Percentiles rank a stretch among this genome's conserved stretches.
Evolutionary conservation across 2,329 filamentous ascomycete species (phyloP).

Genomic region (Ophiocordyceps unilateralis): DNA sequence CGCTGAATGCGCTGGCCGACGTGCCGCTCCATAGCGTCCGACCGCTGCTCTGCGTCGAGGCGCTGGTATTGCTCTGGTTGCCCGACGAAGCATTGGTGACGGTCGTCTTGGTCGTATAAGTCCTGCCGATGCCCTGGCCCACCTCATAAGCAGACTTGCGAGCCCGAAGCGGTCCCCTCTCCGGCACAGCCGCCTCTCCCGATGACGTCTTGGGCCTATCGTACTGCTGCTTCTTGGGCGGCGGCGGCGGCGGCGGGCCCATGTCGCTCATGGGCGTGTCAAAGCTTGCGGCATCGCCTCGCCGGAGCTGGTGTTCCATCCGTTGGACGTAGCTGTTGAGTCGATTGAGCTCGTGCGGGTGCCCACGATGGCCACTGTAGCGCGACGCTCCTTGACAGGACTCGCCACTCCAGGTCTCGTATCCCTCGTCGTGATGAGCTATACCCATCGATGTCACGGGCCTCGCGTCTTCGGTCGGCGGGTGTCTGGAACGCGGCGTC

Average conservation of each 20-base stretch:
- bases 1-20: constrained; percentile 81
- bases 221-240: constrained; percentile 34
- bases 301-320: constrained; percentile 71
- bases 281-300: constrained; percentile 47
- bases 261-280: constrained; percentile 23
- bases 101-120: constrained; percentile 76
- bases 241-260: constrained; percentile 47
- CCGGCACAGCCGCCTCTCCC: constrained; percentile 21
- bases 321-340: constrained; percentile 76
- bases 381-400: constrained; percentile 31
- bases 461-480: constrained; percentile 10
- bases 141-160: constrained; percentile 70
- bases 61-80: constrained; percentile 54
- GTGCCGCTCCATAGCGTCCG: constrained; percentile 85
- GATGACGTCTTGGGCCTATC: constrained; percentile 43
- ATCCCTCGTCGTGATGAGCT: constrained; percentile 40
- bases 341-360: constrained; percentile 46
- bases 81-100: constrained; percentile 62
- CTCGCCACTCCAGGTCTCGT: constrained; percentile 38
- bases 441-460: constrained; percentile 65
- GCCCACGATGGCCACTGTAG: constrained; percentile 21
- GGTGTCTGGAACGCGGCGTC: constrained; percentile 11
- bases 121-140: constrained; percentile 52
- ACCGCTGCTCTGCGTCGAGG: constrained; percentile 60
- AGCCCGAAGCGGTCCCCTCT: constrained; percentile 33